Percentiles rank a stretch among this genome's conserved stretches.
Conservation (phyloP, 179 eudicot genomes). For the Sideroxylon spinosum region DNA sequence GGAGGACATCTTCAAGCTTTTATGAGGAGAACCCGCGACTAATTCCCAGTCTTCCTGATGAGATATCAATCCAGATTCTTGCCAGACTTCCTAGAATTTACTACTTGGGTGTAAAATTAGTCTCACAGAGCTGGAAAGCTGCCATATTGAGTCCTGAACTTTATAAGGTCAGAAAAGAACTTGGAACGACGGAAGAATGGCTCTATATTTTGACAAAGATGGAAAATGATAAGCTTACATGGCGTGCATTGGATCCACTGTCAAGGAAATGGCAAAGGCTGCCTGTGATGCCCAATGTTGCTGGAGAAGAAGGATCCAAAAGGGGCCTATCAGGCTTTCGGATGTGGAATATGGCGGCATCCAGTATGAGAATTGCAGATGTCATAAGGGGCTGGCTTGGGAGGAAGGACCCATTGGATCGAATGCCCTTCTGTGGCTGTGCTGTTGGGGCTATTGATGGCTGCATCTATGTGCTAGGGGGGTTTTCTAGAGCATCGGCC, state of each 20-base stretch:
- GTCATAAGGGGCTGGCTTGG: constrained; percentile 74
- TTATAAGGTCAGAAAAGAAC: constrained; percentile 64
- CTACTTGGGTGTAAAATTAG: constrained; percentile 54
- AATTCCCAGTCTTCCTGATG: constrained; percentile 87
- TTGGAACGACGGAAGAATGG: constrained; percentile 75
- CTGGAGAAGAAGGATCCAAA: constrained; percentile 38
- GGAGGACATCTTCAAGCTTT: constrained; percentile 41
- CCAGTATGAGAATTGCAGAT: constrained; percentile 59
- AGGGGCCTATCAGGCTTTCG: constrained; percentile 46
- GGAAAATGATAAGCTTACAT: constrained; percentile 48
- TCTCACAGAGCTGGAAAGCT: constrained; percentile 77
- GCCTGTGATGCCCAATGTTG: constrained; percentile 66
- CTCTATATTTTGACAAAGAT: constrained; percentile 63
- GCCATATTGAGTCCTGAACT: constrained; percentile 60
- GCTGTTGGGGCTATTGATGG: constrained; percentile 74
- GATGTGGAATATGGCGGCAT: constrained; percentile 57
- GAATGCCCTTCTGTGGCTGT: constrained; percentile 75
- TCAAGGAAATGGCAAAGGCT: constrained; percentile 69
- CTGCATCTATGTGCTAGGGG: constrained; percentile 78
- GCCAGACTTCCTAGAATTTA: constrained; percentile 72
- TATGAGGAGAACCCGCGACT: constrained; percentile 54
- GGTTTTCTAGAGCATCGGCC: constrained; percentile 56
- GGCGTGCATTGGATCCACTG: constrained; percentile 80
- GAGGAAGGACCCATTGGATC: constrained; percentile 43
- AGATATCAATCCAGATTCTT: constrained; percentile 81